Base-by-base conservation (phyloP, 805 yeast species). In the Lachancea sp. region DNA sequence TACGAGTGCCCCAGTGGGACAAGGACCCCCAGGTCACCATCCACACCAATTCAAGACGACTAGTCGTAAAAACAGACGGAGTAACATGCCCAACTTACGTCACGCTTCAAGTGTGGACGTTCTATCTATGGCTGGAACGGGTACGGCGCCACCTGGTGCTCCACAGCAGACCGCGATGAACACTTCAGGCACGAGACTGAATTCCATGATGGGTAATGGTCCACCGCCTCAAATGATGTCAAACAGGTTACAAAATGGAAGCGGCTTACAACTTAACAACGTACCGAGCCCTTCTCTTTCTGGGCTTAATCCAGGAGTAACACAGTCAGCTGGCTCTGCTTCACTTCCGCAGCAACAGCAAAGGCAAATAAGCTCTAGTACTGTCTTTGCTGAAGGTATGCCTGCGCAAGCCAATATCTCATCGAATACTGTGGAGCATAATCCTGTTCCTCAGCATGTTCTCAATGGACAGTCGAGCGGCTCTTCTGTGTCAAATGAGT, bases 41-140 rank as follows among this genome's bases (percentile, higher is more conserved):
- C 25, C 43, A 15, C 43, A 44, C 23, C 43, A 36, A n/a, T 49
- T 58, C 38, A 55, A 57, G 43, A 56, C 65, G 29, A 60, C 67
- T 1, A 61, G 65, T 36, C 58, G 67, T 39, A 62, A 62, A 39
- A 61, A 62, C 37, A 59, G 65, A 50, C 46, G 49, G 22, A 60
- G 64, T 32, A 54, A 55, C 34, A 54, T 62, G 59, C 56, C 60
- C 13, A 45, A 45, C n/a, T 40, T 60, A 25, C 59, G 64, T 12
- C 52, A 51, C 41, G 60, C 65, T 8, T 59, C 65, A 1, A 58
- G 54, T 35, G 33, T 51, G 8, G 46, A 45, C 26, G 45, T 40
- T n/a, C 20, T 35, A 17, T 34, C 39, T 18, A 40, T 40, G 43
- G 30, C 39, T 17, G 39, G 39, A 17, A 29, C 39, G 11, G 43